Percentiles rank a stretch among this genome's conserved stretches.
phyloP scores from a whole-genome alignment of 306 rosid species.

The Bauhinia variegata region DNA sequence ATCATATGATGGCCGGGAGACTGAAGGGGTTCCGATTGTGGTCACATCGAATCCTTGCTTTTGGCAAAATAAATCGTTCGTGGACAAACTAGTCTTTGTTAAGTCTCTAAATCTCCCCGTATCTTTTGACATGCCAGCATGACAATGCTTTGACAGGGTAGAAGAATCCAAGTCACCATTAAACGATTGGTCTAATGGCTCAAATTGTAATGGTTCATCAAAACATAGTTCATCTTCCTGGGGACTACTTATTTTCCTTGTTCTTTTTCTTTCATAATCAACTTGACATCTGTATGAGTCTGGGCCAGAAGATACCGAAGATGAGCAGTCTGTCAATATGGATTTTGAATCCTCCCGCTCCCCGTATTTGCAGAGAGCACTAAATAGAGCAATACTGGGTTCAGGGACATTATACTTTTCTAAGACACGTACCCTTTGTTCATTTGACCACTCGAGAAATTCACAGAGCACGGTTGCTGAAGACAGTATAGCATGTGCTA shows the following conservation, averaged over 20 bases:
- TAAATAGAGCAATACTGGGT: conserved; percentile 69
- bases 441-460: conserved; percentile 76
- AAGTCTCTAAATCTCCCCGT: too few species aligned
- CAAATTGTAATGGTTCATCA: conserved; percentile 48
- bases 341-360: conserved; percentile 90
- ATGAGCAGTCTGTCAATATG: conserved; percentile 87
- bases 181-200: conserved; percentile 39
- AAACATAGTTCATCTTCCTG: conserved; percentile 42
- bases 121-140: conserved; percentile 49
- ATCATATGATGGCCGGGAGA: conserved; percentile 37
- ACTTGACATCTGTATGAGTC: conserved; percentile 64
- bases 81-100: too few species aligned
- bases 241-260: conserved; percentile 40
- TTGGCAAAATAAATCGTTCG: conserved; percentile 42
- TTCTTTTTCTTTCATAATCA: conserved; percentile 61
- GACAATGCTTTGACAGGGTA: conserved; percentile 43
- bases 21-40: conserved; percentile 45
- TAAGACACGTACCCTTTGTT: conserved; percentile 59
- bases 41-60: conserved; percentile 44
- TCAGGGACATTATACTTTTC: conserved; percentile 64
- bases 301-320: conserved; percentile 89
- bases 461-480: conserved; percentile 62
- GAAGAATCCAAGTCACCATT: conserved; percentile 44
- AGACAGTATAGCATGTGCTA: conserved; percentile 86
- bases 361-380: conserved; percentile 78